Evolutionary conservation across 2,329 filamentous ascomycete genomes (phyloP).

Genomic region (Pseudocercospora musae): DNA sequence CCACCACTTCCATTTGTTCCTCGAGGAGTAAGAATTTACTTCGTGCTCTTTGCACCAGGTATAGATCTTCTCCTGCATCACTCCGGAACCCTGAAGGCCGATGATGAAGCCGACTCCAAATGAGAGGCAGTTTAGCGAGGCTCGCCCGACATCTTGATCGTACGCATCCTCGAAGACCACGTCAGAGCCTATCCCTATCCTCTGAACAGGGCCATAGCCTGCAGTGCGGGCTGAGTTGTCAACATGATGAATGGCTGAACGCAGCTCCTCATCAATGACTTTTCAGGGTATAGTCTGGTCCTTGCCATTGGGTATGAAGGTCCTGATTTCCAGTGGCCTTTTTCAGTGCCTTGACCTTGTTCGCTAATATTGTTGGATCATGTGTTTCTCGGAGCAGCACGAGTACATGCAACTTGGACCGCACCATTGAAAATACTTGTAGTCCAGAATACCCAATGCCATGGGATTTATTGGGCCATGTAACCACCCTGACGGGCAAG

Average conservation of each 20-base stretch:
- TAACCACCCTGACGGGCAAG: slow-evolving; percentile 46
- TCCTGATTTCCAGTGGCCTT: slow-evolving; percentile 34
- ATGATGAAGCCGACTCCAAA: slow-evolving; percentile 50
- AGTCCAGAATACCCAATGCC: slow-evolving; percentile 85
- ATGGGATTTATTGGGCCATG: slow-evolving; percentile 59
- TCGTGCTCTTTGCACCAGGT: slow-evolving; percentile 23
- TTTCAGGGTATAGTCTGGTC: slow-evolving; percentile 25
- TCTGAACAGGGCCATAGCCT: slow-evolving; percentile 25
- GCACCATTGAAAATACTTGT: slow-evolving; percentile 69
- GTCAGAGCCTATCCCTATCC: slow-evolving; percentile 28
- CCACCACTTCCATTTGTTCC: slow-evolving; percentile 16
- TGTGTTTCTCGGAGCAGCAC: slow-evolving; percentile 63
- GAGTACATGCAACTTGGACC: slow-evolving; percentile 69
- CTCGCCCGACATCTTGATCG: slow-evolving; percentile 22
- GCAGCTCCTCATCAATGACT: slow-evolving; percentile 24
- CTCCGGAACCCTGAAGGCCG: slow-evolving; percentile 36
- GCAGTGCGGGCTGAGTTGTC: slow-evolving; percentile 25
- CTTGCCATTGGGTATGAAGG: slow-evolving; percentile 26
- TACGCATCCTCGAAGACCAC: slow-evolving; percentile 26
- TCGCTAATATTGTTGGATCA: slow-evolving; percentile 57
- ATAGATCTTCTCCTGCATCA: slow-evolving; percentile 24
- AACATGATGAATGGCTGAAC: slow-evolving; percentile 30
- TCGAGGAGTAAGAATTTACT: slow-evolving; percentile 19
- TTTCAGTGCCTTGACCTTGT: slow-evolving; percentile 53
- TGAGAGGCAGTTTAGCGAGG: slow-evolving; percentile 28